Percentiles rank a stretch among this genome's conserved stretches.
These are phyloP conservation scores for Leccinum subtestaceum DNA, from an alignment of 768 basidiomycete species.

Conservation along the genomic window DNA sequence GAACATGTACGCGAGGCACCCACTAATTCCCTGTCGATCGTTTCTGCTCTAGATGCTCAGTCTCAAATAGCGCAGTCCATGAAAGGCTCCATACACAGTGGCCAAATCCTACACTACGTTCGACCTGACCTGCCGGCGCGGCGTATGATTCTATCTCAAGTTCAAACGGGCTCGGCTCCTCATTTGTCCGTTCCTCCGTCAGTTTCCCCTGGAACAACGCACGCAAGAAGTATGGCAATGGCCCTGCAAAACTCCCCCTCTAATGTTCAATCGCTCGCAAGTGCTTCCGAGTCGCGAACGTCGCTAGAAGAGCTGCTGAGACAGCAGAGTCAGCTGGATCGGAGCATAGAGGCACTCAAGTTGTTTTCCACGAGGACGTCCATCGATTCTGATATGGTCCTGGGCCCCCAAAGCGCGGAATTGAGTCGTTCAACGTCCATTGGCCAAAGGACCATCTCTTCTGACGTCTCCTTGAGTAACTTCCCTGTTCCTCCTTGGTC, in stretches of 20 bases:
- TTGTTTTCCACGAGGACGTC: constrained; percentile 36
- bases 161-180: not conserved
- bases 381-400: constrained; percentile 33
- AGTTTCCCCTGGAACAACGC: not conserved
- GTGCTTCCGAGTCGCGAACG: constrained; percentile 21
- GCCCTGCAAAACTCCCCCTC: constrained; percentile 38
- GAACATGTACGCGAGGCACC: constrained; percentile 7
- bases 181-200: not conserved
- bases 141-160: constrained; percentile 1
- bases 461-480: constrained; percentile 66
- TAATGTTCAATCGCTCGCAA: constrained; percentile 26
- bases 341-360: constrained; percentile 57
- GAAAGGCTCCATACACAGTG: constrained; percentile 7
- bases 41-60: constrained; percentile 10
- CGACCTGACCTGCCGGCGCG: not conserved
- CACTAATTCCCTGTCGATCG: not conserved
- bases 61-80: constrained; percentile 5
- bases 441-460: constrained; percentile 26
- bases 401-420: constrained; percentile 5
- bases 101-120: constrained; percentile 1
- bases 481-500: constrained; percentile 63
- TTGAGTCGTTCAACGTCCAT: constrained; percentile 24
- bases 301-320: constrained; percentile 54
- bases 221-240: not conserved
- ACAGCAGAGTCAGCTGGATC: constrained; percentile 63